Percentiles rank a stretch among this genome's conserved stretches.
Conservation (phyloP, 305 asterid species). For the Euphrasia arctica region DNA sequence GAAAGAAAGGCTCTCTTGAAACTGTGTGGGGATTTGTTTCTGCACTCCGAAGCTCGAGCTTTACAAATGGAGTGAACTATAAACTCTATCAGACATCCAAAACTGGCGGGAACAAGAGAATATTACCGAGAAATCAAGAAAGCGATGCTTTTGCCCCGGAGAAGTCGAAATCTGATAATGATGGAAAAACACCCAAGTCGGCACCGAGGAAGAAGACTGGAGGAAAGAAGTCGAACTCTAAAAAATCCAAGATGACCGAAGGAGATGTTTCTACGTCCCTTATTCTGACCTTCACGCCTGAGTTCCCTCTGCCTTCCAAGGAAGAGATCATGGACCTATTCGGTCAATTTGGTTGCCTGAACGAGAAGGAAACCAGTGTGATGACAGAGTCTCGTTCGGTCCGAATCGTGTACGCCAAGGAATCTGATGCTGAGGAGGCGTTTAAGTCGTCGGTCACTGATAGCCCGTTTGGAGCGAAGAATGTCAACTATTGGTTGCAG, state of each 20-base stretch:
- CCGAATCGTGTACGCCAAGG: conserved; percentile 32
- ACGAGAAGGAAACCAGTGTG: conserved; percentile 35
- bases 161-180: conserved; percentile 21
- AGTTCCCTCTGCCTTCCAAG: conserved; percentile 41
- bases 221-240: not conserved
- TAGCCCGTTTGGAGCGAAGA: conserved; percentile 34
- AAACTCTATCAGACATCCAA: conserved; percentile 24
- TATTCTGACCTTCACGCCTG: conserved; percentile 38
- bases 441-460: conserved; percentile 32
- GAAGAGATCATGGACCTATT: conserved; percentile 37
- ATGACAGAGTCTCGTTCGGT: conserved; percentile 26
- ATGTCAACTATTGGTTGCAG: conserved; percentile 32
- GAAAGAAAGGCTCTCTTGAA: conserved; percentile 38
- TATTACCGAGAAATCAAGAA: conserved; percentile 22
- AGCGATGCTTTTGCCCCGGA: conserved; percentile 2
- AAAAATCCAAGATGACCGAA: conserved; percentile 16
- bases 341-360: conserved; percentile 36
- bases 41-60: conserved; percentile 51
- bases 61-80: conserved; percentile 35
- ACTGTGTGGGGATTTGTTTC: conserved; percentile 40
- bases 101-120: conserved; percentile 34
- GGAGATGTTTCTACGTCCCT: conserved; percentile 21
- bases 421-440: conserved; percentile 43
- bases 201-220: conserved; percentile 14
- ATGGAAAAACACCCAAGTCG: conserved; percentile 14